Evolutionary conservation across 1,284 basidiomycete species (phyloP).

Genomic region (Trametes pubescens): DNA sequence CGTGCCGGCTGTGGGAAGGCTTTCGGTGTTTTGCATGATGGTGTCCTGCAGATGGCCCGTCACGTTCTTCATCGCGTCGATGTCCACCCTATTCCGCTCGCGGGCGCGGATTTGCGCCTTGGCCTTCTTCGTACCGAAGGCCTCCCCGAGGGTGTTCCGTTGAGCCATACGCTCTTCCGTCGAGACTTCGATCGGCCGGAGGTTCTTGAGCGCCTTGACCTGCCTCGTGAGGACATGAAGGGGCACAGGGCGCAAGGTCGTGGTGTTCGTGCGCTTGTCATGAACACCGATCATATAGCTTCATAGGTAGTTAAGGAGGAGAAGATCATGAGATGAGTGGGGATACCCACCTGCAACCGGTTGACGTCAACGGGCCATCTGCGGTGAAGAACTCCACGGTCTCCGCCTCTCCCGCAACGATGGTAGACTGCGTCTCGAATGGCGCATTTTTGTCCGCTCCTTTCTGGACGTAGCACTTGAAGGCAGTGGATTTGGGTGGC

Average conservation of each 20-base stretch:
- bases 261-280: conserved; percentile 74
- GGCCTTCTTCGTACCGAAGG: conserved; percentile 94
- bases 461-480: conserved; percentile 67
- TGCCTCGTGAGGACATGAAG: conserved; percentile 80
- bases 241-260: conserved; percentile 74
- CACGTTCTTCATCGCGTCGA: conserved; percentile 84
- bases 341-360: conserved; percentile 66
- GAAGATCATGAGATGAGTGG: conserved; percentile 29
- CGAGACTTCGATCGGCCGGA: conserved; percentile 60
- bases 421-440: conserved; percentile 56
- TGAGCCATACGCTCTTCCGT: conserved; percentile 66
- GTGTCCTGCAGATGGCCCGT: conserved; percentile 81
- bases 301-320: conserved; percentile 20
- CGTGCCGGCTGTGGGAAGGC: conserved; percentile 73
- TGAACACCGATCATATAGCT: conserved; percentile 76
- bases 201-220: conserved; percentile 84
- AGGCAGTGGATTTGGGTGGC: conserved; percentile 67
- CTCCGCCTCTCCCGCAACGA: conserved; percentile 79
- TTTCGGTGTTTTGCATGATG: conserved; percentile 76
- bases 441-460: conserved; percentile 43
- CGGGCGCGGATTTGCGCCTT: conserved; percentile 84
- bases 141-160: conserved; percentile 84
- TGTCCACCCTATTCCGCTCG: conserved; percentile 89
- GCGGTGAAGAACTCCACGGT: conserved; percentile 67
- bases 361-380: conserved; percentile 44